phyloP scores from a whole-genome alignment of 2,329 filamentous ascomycete species.

The Cladophialophora psammophila region DNA sequence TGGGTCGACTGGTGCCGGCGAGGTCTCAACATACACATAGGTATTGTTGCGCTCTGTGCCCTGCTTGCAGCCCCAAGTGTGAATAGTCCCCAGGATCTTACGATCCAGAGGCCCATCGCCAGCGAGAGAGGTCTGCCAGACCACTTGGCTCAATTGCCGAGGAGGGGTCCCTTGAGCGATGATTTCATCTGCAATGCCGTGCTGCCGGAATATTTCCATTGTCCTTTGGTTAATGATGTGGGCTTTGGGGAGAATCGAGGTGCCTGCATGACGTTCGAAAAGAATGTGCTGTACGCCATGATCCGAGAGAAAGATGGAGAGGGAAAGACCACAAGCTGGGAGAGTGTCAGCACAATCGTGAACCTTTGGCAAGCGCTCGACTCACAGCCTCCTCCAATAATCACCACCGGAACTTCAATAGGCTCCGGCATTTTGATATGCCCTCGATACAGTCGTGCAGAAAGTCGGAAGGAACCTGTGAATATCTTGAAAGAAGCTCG shows the following conservation, averaged over 20 bases:
- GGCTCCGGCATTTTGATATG: too few species aligned
- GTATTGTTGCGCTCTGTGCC: too few species aligned
- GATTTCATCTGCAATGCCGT: constrained; percentile 44
- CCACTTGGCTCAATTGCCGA: constrained; percentile 41
- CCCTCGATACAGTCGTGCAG: too few species aligned
- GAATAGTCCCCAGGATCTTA: neutral
- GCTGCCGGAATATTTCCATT: constrained; percentile 40
- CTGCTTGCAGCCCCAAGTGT: too few species aligned
- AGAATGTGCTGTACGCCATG: constrained; percentile 42
- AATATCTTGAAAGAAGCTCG: too few species aligned
- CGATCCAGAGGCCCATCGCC: constrained; percentile 31
- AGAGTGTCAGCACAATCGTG: too few species aligned
- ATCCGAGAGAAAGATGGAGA: constrained; percentile 44
- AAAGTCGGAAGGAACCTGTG: too few species aligned
- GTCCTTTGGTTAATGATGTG: constrained; percentile 44
- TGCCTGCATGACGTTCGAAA: constrained; percentile 44
- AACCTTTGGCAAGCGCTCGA: too few species aligned
- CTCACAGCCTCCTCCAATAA: too few species aligned
- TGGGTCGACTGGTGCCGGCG: too few species aligned
- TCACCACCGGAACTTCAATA: too few species aligned
- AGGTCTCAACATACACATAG: too few species aligned
- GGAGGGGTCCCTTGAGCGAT: constrained; percentile 33
- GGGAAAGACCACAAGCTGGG: constrained; percentile 40
- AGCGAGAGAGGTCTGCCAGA: constrained; percentile 45
- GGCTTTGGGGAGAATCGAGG: constrained; percentile 46